Evolutionary conservation across 2,329 filamentous ascomycete genomes (phyloP), one percentile per base, ranked within the genome.

Genomic region (Sclerotinia trifoliorum): DNA sequence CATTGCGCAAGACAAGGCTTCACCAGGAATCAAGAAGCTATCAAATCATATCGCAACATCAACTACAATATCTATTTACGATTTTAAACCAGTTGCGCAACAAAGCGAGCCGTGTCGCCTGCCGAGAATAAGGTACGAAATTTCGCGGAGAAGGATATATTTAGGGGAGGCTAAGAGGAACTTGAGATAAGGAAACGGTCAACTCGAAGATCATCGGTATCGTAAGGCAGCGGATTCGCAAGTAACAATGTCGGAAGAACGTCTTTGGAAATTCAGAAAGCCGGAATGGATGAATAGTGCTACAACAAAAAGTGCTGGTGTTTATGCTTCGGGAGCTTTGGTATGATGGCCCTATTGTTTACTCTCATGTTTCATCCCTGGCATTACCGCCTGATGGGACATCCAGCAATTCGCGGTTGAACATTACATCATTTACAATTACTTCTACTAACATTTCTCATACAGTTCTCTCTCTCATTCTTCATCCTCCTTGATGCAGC

Each of bases 401-500:
- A 13, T 10, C 5, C 29, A 13, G 32, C 26, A 21, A 13, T 21
- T n/a, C 32, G 42, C 52, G 39, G 46, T 35, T 26, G 11, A 42
- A 42, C 13, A 35, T 21, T 42, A 11, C 11, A 39, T 29, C n/a
- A 32, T n/a, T 32, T 10, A n/a, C 21, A 39, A 48, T 19, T 26
- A 26, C 2, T 4, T 26, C n/a, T 4, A 32, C 39, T 67, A 42
- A 62, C 48, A 55, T 62, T 29, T 26, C 42, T 63, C 29, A 35
- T 5, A 54, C 26, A 89, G 87, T 90, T 88, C 82, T 88, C 87
- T 60, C 80, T 90, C 77, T 87, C 87, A 70, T 90, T 90, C 80
- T 90, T 89, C 81, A 81, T 86, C 76, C 84, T 90, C 79, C 85
- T 90, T 78, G 88, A 90, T 78, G 83, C 85, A 6, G 86, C 88